Percentiles rank a stretch among this genome's conserved stretches.
phyloP scores from a whole-genome alignment of 495 filamentous ascomycete species.

The Clavariopsis aquatica region DNA sequence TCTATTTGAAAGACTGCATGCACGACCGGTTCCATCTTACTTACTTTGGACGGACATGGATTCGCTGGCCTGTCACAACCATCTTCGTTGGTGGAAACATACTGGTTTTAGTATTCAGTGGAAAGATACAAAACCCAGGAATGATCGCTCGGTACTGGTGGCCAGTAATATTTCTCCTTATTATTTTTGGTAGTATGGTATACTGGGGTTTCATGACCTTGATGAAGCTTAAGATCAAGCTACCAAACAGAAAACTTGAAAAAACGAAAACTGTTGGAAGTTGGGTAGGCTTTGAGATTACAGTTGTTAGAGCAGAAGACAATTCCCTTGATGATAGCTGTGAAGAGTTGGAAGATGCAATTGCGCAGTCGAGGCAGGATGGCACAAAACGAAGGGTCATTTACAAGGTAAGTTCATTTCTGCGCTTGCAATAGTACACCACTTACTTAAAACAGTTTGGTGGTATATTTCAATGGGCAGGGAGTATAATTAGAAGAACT shows the following conservation, averaged over 20 bases:
- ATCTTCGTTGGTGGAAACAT: constrained; percentile 15
- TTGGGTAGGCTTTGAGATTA: constrained; percentile 12
- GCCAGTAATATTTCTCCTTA: constrained; percentile 11
- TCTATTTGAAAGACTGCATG: constrained; percentile 8
- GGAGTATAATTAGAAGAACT: neutral
- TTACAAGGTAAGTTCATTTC: neutral
- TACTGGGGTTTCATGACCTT: constrained; percentile 19
- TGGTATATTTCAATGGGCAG: neutral
- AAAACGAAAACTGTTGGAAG: constrained; percentile 6
- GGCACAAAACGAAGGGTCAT: neutral
- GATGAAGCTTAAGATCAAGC: neutral
- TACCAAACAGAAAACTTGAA: neutral
- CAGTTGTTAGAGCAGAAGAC: constrained; percentile 3
- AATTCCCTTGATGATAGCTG: neutral
- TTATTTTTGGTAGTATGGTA: constrained; percentile 8
- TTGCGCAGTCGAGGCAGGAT: constrained; percentile 29
- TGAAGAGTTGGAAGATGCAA: neutral
- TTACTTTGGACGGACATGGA: constrained; percentile 10
- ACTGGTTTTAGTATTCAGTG: constrained; percentile 11
- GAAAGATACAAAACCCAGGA: neutral
- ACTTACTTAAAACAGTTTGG: neutral
- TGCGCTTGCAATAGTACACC: neutral
- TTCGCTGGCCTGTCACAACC: neutral
- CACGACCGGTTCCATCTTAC: constrained; percentile 7
- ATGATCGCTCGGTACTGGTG: constrained; percentile 28